Evolutionary conservation across 1,284 basidiomycete genomes (phyloP), one percentile per base, ranked within the genome.

Genomic region (Sanghuangporus sanghuang): DNA sequence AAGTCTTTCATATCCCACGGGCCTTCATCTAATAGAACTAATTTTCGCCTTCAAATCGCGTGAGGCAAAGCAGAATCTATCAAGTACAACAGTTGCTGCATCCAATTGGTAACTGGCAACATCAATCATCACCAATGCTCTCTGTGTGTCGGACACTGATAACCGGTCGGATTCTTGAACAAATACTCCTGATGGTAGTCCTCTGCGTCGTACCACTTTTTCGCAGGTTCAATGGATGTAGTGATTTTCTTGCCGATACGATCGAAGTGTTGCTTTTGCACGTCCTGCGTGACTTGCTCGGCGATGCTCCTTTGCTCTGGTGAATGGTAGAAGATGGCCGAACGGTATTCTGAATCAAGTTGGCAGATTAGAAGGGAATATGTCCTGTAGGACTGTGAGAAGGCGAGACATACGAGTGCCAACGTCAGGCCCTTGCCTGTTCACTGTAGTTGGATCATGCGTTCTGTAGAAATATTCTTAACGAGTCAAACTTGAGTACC

Each of bases 401-500:
- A 59, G 36, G 38, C 5, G 23, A 40, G 5, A 84, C 90, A 71
- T 72, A 93, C 92, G 93, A 21, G 85, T 85, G 36, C 94, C 94
- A 1, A 70, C 71, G 71, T 96, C 93, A 1, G 74, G 81, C 16
- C 94, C 94, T 73, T 96, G 94, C 16, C 80, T 76, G 74, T 96
- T 86, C 56, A 82, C 71, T 0, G 92, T 93, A 27, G 95, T 97
- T 1, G 96, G 94, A 71, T 98, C 95, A 73, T 99, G 96, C 0
- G 93, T 96, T 54, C 96, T 85, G 74, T 93, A 96, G 76, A 96
- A 95, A 79, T 95, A 95, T 76, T 96, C 94, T 87, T 23, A 23
- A 53, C n/a, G 40, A 63, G 65, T 16, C 50, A 61, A 40, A 69
- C 60, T 66, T 54, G 52, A 50, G n/a, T 11, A 21, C 21, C 27